Evolutionary conservation across 108 stramenopile species (phyloP), one percentile per base, ranked within the genome.

Genomic region (Nannochloropsis salina): DNA sequence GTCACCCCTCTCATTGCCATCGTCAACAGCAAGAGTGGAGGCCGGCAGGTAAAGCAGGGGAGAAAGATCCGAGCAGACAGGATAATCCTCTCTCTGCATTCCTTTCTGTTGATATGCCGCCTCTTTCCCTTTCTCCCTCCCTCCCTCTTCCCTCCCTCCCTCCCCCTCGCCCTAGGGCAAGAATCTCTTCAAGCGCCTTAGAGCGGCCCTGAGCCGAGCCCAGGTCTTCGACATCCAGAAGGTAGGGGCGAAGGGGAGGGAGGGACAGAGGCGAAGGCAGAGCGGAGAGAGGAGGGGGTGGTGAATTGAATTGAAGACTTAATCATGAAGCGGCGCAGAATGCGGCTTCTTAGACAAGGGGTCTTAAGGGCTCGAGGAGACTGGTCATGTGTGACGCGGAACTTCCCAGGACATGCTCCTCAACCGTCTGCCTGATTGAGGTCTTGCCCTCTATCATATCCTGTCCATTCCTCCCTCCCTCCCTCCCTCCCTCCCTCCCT

Each of bases 191-290:
- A 51, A 51, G 47, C 47, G 47, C 47, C 47, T 51, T 10, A 10
- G 47, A 15, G 47, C 47, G 12, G 47, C 47, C 15, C 15, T 51
- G 47, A 51, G 47, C 47, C 47, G 47, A 15, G 47, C 47, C 47
- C 47, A 51, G 47, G 47, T 51, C 12, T 51, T 51, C 47, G 47
- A 51, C 47, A 51, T 51, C 47, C 47, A 51, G 47, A 51, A 51
- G 47, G 47, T 51, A 15, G 15, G 47, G 47, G 15, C 12, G 47
- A 15, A 51, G 47, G 47, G 1, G 31, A 51, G 47, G 47, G 47
- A 51, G 47, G 47, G 47, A 51, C 12, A 15, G 47, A 51, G 47
- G 47, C 12, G 15, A 15, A 15, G 47, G 15, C 12, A 15, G 47
- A 51, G 47, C 12, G 47, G 15, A 12, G 47, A 51, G 12, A 15